These are phyloP conservation scores for Pseudonitzschia delicatissima DNA, from an alignment of 108 stramenopile species.

Conservation along the genomic window DNA sequence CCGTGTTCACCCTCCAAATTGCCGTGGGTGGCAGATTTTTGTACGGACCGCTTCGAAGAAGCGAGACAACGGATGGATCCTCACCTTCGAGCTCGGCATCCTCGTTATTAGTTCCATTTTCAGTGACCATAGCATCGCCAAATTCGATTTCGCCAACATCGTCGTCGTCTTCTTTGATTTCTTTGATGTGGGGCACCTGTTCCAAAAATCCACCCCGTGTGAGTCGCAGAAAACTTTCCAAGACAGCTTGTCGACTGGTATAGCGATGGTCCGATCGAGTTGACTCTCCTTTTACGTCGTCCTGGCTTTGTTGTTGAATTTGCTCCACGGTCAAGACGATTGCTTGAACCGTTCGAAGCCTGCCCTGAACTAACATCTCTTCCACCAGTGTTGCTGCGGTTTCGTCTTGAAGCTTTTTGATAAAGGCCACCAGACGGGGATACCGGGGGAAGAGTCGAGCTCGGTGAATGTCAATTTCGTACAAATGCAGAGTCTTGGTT, in stretches of 20 bases:
- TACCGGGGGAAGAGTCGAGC: slow-evolving; percentile 60
- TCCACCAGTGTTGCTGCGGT: slow-evolving; percentile 59
- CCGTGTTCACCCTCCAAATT: slow-evolving; percentile 63
- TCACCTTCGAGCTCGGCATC: slow-evolving; percentile 40
- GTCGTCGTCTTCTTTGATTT: slow-evolving; percentile 12
- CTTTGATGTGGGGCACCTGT: slow-evolving; percentile 43
- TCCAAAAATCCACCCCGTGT: slow-evolving; percentile 59
- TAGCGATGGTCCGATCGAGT: slow-evolving; percentile 18
- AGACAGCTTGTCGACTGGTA: slow-evolving; percentile 37
- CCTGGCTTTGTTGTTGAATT: slow-evolving; percentile 20
- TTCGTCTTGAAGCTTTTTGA: slow-evolving; percentile 47
- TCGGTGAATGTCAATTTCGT: slow-evolving; percentile 47
- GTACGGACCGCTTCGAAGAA: slow-evolving; percentile 37
- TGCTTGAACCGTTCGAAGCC: slow-evolving; percentile 58
- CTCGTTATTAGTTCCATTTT: slow-evolving; percentile 28
- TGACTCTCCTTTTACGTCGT: neutral
- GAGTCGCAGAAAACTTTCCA: slow-evolving; percentile 50
- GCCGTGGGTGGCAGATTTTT: slow-evolving; percentile 44
- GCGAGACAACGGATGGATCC: slow-evolving; percentile 25
- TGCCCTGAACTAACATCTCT: slow-evolving; percentile 54
- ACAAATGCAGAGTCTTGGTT: slow-evolving; percentile 33
- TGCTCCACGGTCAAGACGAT: slow-evolving; percentile 49
- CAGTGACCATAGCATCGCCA: neutral
- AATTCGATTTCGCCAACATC: slow-evolving; percentile 1
- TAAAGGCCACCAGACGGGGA: slow-evolving; percentile 64